Evolutionary conservation across 345 rosid genomes (phyloP), one percentile per base, ranked within the genome.

Genomic region (Aegle marmelos): DNA sequence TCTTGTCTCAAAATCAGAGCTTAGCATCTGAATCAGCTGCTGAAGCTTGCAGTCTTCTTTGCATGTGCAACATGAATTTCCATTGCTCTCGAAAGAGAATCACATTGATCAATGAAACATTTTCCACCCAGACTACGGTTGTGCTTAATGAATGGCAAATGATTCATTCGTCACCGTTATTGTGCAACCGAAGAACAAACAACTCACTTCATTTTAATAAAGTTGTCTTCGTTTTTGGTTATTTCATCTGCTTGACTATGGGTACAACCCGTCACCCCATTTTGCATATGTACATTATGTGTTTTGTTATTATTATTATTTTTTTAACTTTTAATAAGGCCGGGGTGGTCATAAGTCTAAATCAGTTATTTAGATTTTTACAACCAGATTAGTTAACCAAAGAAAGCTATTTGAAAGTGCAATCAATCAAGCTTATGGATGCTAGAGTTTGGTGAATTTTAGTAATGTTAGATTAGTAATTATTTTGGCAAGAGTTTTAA

Each of bases 1-100:
- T 81, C 86, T 95, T 33, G 84, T 92, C 76, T 92, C 96, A 33
- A 88, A 81, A 78, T 67, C 79, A 2, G 96, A 93, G 82, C 83
- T 92, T 13, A 85, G 93, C 24, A 74, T 87, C 48, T 90, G 84
- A 89, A 11, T 28, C 17, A 54, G 37, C 41, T 9, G 4, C 33
- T 22, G 25, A 39, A 28, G 28, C 14, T 45, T 14, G 19, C 30
- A 25, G 61, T 30, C 70, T 24, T 34, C 57, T 66, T 4, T 34
- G 70, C 48, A 34, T 21, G 69, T 27, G n/a, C 69, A 65, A 65
- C 45, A 65, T 66, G 25, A 34, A 65, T 65, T 36, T 19, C 41
- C 5, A 9, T 64, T 64, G 9, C 5, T 64, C 33, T 27, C 31
- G 14, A 62, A n/a, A 57, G 14, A 60, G 31, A 24, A 60, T 60